Conservation (phyloP, 495 filamentous ascomycete genomes). For the Immersiella caudata region DNA sequence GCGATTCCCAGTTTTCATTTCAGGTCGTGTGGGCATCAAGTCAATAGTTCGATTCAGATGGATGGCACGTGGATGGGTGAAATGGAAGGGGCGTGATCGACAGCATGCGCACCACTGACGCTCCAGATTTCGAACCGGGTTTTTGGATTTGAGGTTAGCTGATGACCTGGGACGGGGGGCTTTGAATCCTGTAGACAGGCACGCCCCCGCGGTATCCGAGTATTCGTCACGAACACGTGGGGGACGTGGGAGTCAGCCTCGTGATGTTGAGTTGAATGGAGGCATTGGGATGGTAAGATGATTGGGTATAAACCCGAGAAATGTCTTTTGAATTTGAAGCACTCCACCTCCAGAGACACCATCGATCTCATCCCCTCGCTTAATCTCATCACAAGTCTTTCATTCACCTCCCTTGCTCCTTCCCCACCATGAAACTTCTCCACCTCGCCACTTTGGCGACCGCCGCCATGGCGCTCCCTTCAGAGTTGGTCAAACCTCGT, state of each 20-base stretch:
- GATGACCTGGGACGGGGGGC: not conserved
- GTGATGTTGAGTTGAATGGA: not conserved
- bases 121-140: not conserved
- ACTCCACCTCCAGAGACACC: not conserved
- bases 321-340: not conserved
- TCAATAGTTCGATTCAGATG: not conserved
- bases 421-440: slow-evolving; percentile 9
- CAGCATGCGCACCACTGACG: not conserved
- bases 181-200: not conserved
- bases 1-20: not conserved
- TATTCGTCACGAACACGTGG: not conserved
- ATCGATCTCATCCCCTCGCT: too few relatives aligned
- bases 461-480: slow-evolving; percentile 9
- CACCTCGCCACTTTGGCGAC: slow-evolving; percentile 3
- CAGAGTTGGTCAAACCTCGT: not conserved
- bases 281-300: not conserved
- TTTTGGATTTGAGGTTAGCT: not conserved
- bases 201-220: not conserved
- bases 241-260: not conserved
- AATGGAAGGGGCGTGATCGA: too few relatives aligned
- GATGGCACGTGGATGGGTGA: not conserved
- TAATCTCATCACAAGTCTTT: too few relatives aligned
- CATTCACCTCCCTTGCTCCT: not conserved
- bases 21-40: not conserved
- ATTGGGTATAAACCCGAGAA: not conserved